Evolutionary conservation across 208 protist species (phyloP), one percentile per base, ranked within the genome.

Genomic region (Blechomonas ayalai): DNA sequence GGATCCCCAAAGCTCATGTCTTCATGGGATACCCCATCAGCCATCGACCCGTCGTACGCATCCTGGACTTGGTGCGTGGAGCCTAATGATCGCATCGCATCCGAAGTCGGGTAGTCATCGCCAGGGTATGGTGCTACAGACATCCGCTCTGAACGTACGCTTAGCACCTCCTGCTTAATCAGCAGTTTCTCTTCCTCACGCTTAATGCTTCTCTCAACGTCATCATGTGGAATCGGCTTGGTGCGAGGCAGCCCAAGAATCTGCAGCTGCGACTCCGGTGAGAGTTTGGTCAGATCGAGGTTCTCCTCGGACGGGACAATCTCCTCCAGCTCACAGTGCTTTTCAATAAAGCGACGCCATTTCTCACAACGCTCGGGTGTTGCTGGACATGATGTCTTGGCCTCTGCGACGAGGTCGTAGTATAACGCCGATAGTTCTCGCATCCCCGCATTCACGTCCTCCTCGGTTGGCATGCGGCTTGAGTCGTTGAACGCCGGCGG

Each of bases 331-430:
- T 86, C 66, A 48, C 79, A 88, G 56, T 94, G 78, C 19, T 68
- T 47, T 25, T 57, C 8, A 36, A 94, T 65, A 52, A 94, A 94
- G 13, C 42, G 61, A 12, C 70, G 63, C 82, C 85, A 94, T 52
- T 79, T 81, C 32, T 72, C 64, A 39, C 81, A 87, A 2, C 85
- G 65, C 46, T 90, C 79, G 32, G 58, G 56, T 5, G 85, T 94
- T 2, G 77, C 58, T 3, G 79, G 79, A 37, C 61, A 41, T 33
- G 78, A 88, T 18, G 67, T 67, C 53, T 90, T 90, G 22, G 85
- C 85, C 68, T 90, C 81, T 2, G 74, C 52, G 1, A 94, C 76
- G 26, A 94, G 76, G 45, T 86, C 78, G 50, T 89, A 94, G 51
- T 90, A 94, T 29, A 83, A 57, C 22, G 74, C 48, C 15, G 85